Evolutionary conservation across 805 yeast species (phyloP).

Genomic region (Myxozyma vanderwaltii): DNA sequence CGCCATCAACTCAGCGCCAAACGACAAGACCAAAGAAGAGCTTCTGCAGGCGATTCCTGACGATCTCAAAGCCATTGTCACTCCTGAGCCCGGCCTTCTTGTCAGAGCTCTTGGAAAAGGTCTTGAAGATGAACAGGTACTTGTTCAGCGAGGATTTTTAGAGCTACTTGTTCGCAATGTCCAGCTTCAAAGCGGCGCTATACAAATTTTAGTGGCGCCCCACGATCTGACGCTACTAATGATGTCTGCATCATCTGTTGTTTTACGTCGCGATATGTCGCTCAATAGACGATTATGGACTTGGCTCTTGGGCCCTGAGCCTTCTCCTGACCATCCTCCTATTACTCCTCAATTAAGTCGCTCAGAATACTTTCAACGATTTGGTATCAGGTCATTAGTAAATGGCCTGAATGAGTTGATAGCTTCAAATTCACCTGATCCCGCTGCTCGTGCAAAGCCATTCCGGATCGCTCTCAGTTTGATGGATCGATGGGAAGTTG

Average conservation of each 20-base stretch:
- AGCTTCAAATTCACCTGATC: constrained; percentile 39
- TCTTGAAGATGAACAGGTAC: constrained; percentile 62
- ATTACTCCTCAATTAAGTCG: constrained; percentile 23
- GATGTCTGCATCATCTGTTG: constrained; percentile 64
- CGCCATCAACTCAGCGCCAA: constrained; percentile 47
- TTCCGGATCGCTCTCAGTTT: constrained; percentile 69
- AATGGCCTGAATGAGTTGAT: constrained; percentile 56
- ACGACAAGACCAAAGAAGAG: constrained; percentile 33
- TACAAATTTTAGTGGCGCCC: constrained; percentile 51
- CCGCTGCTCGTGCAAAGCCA: constrained; percentile 51
- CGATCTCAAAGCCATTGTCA: constrained; percentile 62
- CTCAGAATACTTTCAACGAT: constrained; percentile 41
- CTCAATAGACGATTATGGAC: constrained; percentile 90
- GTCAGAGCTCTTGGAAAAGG: constrained; percentile 74
- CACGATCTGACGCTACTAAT: constrained; percentile 62
- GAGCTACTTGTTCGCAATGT: constrained; percentile 73
- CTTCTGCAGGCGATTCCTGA: constrained; percentile 42
- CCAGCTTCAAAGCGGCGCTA: constrained; percentile 61
- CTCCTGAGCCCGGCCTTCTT: constrained; percentile 79
- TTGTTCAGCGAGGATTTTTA: constrained; percentile 85
- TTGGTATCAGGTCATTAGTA: constrained; percentile 48
- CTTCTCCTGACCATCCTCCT: constrained; percentile 31
- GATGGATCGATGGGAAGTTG: constrained; percentile 95
- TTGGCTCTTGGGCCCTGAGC: constrained; percentile 86
- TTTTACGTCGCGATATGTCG: constrained; percentile 87